Conservation (phyloP, 2,329 filamentous ascomycete species). For the Aspergillus ibericus region DNA sequence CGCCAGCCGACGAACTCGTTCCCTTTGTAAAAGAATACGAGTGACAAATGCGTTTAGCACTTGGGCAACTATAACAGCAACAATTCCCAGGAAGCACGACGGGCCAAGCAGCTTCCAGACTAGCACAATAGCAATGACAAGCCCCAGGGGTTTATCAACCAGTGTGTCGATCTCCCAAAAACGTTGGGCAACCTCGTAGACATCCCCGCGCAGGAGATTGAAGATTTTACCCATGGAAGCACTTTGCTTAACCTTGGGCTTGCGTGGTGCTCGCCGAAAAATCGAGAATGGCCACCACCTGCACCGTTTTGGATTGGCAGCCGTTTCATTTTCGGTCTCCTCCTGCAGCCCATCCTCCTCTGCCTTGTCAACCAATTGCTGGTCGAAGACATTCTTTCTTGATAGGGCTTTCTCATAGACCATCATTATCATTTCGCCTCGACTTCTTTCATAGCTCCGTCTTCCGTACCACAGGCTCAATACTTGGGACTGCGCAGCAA, state of each 20-base stretch:
- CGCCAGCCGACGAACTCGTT: conserved; percentile 67
- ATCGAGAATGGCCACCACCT: conserved; percentile 28
- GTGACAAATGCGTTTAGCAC: conserved; percentile 68
- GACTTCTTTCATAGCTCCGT: conserved; percentile 76
- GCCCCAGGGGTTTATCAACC: conserved; percentile 71
- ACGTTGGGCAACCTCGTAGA: conserved; percentile 46
- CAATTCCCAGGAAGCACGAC: conserved; percentile 71
- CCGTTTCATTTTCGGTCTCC: conserved; percentile 16
- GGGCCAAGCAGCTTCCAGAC: conserved; percentile 79
- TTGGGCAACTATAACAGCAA: conserved; percentile 69
- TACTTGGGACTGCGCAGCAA: conserved; percentile 65
- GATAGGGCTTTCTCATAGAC: conserved; percentile 75
- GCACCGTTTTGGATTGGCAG: conserved; percentile 24
- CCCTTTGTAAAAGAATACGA: conserved; percentile 64
- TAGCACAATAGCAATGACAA: conserved; percentile 71
- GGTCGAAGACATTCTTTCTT: conserved; percentile 57
- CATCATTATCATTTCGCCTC: conserved; percentile 84
- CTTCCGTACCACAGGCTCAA: conserved; percentile 80
- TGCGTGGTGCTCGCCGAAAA: conserved; percentile 26
- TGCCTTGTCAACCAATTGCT: conserved; percentile 31
- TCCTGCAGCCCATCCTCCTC: conserved; percentile 16
- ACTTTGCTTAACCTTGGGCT: conserved; percentile 50
- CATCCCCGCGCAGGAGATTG: conserved; percentile 70
- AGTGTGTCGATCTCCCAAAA: conserved; percentile 87
- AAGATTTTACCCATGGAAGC: conserved; percentile 89